These are phyloP conservation scores for Cryptococcus floricola DNA, from an alignment of 1,284 basidiomycete species.

Conservation along the genomic window DNA sequence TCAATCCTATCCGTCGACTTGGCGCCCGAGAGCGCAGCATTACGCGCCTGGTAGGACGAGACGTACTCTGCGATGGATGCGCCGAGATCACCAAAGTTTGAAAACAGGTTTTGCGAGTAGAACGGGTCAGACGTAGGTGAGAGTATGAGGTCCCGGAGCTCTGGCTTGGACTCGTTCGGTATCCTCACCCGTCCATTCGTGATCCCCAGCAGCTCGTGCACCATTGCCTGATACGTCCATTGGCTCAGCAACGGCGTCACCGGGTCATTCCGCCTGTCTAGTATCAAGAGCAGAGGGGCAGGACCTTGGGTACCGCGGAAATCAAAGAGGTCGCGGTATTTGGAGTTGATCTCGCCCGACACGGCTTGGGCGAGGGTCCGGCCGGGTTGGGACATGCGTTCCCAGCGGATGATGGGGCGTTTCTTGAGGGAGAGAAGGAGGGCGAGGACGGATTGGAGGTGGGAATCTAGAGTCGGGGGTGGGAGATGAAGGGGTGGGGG, in stretches of 20 bases:
- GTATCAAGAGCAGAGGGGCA: constrained; percentile 54
- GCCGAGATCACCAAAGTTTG: constrained; percentile 96
- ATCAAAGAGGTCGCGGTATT: constrained; percentile 53
- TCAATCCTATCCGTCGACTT: constrained; percentile 74
- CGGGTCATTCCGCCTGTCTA: constrained; percentile 93
- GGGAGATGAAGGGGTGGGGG: constrained; percentile 57
- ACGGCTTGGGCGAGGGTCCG: constrained; percentile 84
- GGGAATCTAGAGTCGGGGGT: constrained; percentile 67
- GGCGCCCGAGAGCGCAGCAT: constrained; percentile 56
- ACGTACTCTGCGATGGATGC: constrained; percentile 91
- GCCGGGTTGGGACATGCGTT: constrained; percentile 87
- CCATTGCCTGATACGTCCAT: constrained; percentile 99
- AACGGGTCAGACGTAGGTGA: constrained; percentile 90
- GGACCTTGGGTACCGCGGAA: constrained; percentile 54
- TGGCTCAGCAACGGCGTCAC: constrained; percentile 96
- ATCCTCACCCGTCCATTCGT: constrained; percentile 85
- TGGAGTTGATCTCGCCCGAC: constrained; percentile 52
- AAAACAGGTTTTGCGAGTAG: constrained; percentile 84
- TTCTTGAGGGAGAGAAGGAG: constrained; percentile 93
- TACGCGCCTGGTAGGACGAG: constrained; percentile 84
- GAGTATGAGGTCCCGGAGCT: constrained; percentile 89
- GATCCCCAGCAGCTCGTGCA: constrained; percentile 91
- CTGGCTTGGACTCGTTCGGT: constrained; percentile 81
- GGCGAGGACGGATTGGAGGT: constrained; percentile 78
- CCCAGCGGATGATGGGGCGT: constrained; percentile 86